Evolutionary conservation across 73 alveolate species (phyloP), one percentile per base, ranked within the genome.

Genomic region (Paramecium bursaria): DNA sequence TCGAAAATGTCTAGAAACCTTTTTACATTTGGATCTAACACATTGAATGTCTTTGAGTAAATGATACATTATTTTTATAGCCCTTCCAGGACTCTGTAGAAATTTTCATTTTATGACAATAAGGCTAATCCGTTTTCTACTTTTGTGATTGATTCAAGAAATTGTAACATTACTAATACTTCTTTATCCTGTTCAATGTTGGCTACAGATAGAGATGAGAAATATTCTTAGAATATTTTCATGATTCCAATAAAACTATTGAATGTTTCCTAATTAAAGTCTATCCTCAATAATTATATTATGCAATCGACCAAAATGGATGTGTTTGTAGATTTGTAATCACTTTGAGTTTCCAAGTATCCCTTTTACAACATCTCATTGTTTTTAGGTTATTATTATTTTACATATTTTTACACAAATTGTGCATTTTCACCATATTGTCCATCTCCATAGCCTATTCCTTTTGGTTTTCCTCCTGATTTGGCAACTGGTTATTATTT

Each of bases 361-460:
- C 35, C 4, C 7, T 29, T 29, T 6, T 1, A 3, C 13, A 15
- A 17, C 14, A 0, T 1, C 17, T 13, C 80, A 33, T 30, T 22
- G 30, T 61, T 3, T 19, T 61, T 6, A 33, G 22, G 30, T 13
- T 61, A 30, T 25, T 61, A 14, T 14, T 61, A 33, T 15, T 14
- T 10, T 39, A 39, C 11, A 7, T 15, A 42, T 31, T 15, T 26
- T 14, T 31, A 11, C n/a, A n/a, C n/a, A n/a, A n/a, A n/a, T n/a
- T n/a, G n/a, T n/a, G n/a, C n/a, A n/a, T n/a, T n/a, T n/a, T n/a
- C n/a, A n/a, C n/a, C n/a, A 42, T 67, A 67, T 13, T 17, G 23
- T 3, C n/a, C 44, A 19, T 67, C 82, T 0, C 82, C 82, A 67
- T 67, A 67, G 6, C 82, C 82, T 31, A 67, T 35, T 31, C 82